These are phyloP conservation scores for Atkinsonella texensis DNA, from an alignment of 2,329 filamentous ascomycete genomes.

Conservation along the genomic window DNA sequence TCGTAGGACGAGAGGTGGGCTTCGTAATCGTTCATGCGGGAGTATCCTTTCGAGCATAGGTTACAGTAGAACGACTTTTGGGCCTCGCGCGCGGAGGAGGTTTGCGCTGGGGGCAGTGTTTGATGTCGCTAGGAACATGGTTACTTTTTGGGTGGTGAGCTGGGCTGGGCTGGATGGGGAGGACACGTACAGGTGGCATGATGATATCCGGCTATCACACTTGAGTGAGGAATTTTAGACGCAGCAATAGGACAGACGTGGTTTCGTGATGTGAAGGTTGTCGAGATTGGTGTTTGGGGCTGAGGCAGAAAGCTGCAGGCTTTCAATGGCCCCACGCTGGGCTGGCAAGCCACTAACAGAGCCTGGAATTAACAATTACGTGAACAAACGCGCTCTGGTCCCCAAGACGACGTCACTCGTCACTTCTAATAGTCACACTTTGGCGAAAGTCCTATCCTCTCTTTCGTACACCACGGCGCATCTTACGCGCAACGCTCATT, in stretches of 20 bases:
- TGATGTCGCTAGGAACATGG: conserved; percentile 35
- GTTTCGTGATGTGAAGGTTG: neutral
- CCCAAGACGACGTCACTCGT: neutral
- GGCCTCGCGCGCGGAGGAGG: conserved; percentile 58
- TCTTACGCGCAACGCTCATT: neutral
- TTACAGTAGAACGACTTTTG: conserved; percentile 73
- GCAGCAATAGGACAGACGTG: too few relatives aligned
- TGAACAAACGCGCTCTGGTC: neutral
- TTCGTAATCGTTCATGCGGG: conserved; percentile 91
- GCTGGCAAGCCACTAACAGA: neutral
- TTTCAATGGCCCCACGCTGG: neutral
- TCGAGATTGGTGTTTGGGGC: neutral
- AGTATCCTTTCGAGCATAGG: conserved; percentile 88
- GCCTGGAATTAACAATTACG: neutral
- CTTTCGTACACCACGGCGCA: too few relatives aligned
- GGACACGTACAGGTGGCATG: conserved; percentile 43
- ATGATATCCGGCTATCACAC: conserved; percentile 9
- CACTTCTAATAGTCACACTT: neutral
- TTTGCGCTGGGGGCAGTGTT: conserved; percentile 46
- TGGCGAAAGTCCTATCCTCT: too few relatives aligned
- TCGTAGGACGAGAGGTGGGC: conserved; percentile 90
- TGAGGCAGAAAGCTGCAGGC: neutral
- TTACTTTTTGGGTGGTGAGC: conserved; percentile 33
- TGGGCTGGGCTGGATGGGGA: conserved; percentile 17
- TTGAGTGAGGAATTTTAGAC: too few relatives aligned